phyloP scores from a whole-genome alignment of 148 eudicot genomes.

The Nepenthes gracilis region DNA sequence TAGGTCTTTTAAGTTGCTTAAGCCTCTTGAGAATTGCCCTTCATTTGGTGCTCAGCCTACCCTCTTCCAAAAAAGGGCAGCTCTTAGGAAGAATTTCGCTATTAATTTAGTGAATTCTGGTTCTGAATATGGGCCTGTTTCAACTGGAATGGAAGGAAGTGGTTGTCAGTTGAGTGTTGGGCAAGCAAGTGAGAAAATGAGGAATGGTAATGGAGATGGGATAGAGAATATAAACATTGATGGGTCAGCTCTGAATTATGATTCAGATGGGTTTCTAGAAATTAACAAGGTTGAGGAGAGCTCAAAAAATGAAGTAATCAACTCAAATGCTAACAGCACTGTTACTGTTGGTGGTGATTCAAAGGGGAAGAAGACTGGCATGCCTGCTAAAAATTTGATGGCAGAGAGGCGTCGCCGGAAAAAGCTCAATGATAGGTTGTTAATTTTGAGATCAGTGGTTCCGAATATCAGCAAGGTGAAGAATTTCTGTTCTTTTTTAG shows the following conservation, averaged over 20 bases:
- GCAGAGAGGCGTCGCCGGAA: conserved; percentile 83
- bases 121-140: conserved; percentile 4
- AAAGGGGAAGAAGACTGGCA: conserved; percentile 80
- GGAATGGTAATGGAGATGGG: conserved; percentile 34
- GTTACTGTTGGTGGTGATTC: conserved; percentile 39
- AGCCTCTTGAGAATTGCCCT: conserved; percentile 67
- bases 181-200: conserved; percentile 20
- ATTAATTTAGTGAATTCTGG: conserved; percentile 14
- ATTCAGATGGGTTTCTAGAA: conserved; percentile 75
- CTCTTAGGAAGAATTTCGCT: conserved; percentile 53
- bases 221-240: conserved; percentile 51
- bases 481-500: conserved; percentile 4
- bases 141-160: conserved; percentile 16
- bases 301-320: conserved; percentile 37
- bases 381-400: conserved; percentile 92
- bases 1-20: conserved; percentile 42
- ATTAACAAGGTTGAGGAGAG: conserved; percentile 23
- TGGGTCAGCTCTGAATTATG: conserved; percentile 64
- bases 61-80: conserved; percentile 86
- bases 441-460: conserved; percentile 83
- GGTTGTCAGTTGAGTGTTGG: not conserved
- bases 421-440: conserved; percentile 94
- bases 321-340: conserved; percentile 41
- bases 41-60: conserved; percentile 71
- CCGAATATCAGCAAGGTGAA: conserved; percentile 96